Evolutionary conservation across 441 rosid species (phyloP).

Genomic region (Erysimum cheiri): DNA sequence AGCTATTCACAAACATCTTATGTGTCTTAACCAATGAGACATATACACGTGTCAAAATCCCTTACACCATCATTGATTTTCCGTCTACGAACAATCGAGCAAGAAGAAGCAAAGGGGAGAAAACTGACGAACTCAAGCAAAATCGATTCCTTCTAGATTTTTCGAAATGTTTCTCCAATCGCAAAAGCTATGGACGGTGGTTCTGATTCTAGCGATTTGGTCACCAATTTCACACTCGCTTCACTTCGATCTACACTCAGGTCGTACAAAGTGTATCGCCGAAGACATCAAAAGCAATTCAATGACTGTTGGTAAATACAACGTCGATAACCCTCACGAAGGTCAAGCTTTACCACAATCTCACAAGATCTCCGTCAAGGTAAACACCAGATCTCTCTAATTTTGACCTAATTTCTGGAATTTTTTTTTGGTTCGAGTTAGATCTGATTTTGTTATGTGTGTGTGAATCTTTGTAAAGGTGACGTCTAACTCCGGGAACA

Average conservation of each 20-base stretch:
- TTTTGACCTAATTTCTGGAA: not conserved
- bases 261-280: constrained; percentile 75
- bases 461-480: constrained; percentile 45
- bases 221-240: constrained; percentile 49
- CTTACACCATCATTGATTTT: not conserved
- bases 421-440: not conserved
- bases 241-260: constrained; percentile 66
- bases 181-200: constrained; percentile 27
- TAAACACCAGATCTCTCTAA: constrained; percentile 16
- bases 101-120: not conserved
- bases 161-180: constrained; percentile 39
- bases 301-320: constrained; percentile 77
- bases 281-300: constrained; percentile 74
- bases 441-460: constrained; percentile 34
- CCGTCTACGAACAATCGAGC: constrained; percentile 23
- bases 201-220: constrained; percentile 45
- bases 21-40: constrained; percentile 1
- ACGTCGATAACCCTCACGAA: constrained; percentile 62
- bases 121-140: constrained; percentile 12
- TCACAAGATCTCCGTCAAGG: constrained; percentile 68
- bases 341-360: constrained; percentile 58
- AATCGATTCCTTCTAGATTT: not conserved
- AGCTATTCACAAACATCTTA: not conserved
- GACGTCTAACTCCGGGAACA: constrained; percentile 62
- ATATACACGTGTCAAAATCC: constrained; percentile 14